These are phyloP conservation scores for Bromus sterilis DNA, from an alignment of 176 grass and related monocot genomes.

Conservation along the genomic window DNA sequence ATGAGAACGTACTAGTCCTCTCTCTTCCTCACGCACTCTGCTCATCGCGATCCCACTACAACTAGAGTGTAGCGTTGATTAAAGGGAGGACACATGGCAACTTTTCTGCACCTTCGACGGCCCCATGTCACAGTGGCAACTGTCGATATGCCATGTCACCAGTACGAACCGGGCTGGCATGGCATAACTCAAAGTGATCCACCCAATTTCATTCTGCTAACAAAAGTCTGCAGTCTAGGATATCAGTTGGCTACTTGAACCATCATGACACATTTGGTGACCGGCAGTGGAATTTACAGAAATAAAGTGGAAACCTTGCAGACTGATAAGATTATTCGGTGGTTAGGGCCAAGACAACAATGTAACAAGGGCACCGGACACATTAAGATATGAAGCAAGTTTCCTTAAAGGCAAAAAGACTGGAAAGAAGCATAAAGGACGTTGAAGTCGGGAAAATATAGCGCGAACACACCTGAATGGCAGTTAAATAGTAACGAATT, in stretches of 20 bases:
- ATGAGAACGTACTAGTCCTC: too few relatives aligned
- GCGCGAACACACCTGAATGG: constrained; percentile 64
- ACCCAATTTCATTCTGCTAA: background rate
- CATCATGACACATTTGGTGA: background rate
- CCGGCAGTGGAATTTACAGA: background rate
- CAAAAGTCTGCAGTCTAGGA: background rate
- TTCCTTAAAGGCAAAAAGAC: background rate
- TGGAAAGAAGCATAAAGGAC: background rate
- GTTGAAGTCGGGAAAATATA: background rate
- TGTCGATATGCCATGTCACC: too few relatives aligned
- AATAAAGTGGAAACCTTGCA: background rate
- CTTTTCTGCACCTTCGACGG: too few relatives aligned
- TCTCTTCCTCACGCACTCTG: too few relatives aligned
- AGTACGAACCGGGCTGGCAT: too few relatives aligned
- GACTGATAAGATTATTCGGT: background rate
- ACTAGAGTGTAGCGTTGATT: too few relatives aligned
- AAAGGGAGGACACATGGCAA: too few relatives aligned
- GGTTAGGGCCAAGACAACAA: background rate
- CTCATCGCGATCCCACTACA: too few relatives aligned
- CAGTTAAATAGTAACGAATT: constrained; percentile 82
- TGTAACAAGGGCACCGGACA: background rate
- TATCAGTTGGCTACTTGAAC: background rate
- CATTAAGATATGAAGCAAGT: background rate
- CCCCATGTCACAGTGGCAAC: too few relatives aligned
- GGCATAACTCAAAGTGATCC: too few relatives aligned